These are phyloP conservation scores for Colletotrichum falcatum DNA, from an alignment of 2,329 filamentous ascomycete genomes.

Conservation along the genomic window DNA sequence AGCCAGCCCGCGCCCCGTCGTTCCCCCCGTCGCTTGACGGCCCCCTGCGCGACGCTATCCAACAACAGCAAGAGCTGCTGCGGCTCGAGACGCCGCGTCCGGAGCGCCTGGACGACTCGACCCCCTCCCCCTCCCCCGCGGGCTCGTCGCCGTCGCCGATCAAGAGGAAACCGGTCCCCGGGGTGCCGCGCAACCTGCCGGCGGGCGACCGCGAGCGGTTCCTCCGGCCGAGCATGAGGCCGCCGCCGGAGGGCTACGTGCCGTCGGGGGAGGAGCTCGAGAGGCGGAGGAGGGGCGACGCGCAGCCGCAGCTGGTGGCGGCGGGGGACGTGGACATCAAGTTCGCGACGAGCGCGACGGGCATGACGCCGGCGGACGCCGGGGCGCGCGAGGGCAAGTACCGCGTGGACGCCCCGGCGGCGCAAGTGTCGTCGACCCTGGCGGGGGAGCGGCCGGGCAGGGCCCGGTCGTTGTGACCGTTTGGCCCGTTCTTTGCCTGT, in stretches of 20 bases:
- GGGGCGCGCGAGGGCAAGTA: conserved; percentile 34
- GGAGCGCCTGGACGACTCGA: no score
- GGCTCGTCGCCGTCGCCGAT: conserved; percentile 4
- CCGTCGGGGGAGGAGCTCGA: conserved; percentile 43
- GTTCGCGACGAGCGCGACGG: conserved; percentile 37
- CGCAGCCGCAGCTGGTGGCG: conserved; percentile 44
- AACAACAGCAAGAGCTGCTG: not conserved
- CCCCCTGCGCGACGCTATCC: conserved; percentile 1
- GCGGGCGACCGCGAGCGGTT: conserved; percentile 18
- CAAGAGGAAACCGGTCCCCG: conserved; percentile 18
- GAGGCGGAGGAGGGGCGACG: conserved; percentile 43
- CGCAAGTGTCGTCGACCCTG: not conserved
- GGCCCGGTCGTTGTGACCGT: conserved; percentile 5
- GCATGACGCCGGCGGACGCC: conserved; percentile 36
- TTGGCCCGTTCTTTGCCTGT: not conserved
- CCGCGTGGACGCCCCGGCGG: not conserved
- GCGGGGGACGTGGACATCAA: conserved; percentile 36
- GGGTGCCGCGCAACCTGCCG: conserved; percentile 2
- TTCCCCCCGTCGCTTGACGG: conserved; percentile 14
- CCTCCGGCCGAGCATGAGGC: conserved; percentile 33
- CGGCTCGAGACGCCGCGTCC: conserved; percentile 8
- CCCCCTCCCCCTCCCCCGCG: no score
- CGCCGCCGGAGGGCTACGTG: conserved; percentile 42
- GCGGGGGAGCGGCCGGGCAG: not conserved
- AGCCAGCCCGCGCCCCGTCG: not conserved